phyloP scores from a whole-genome alignment of 441 rosid species.

The Gossypium aridum region DNA sequence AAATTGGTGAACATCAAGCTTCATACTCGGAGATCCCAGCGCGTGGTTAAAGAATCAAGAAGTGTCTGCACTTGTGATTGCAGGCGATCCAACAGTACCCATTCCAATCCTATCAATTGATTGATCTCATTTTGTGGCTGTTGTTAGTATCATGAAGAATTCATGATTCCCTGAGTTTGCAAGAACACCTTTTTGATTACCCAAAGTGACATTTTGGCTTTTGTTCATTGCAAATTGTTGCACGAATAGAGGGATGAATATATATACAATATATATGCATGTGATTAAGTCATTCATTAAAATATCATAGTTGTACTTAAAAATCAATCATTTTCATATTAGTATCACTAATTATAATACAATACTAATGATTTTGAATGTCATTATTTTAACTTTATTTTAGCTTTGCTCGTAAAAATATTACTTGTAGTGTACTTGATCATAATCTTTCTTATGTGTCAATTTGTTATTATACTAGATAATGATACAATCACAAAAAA shows the following conservation, averaged over 20 bases:
- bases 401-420: no score
- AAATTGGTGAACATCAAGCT: constrained; percentile 80
- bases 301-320: background rate
- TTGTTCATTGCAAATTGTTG: background rate
- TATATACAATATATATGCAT: background rate
- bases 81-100: constrained; percentile 43
- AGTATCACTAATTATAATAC: no score
- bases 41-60: constrained; percentile 67
- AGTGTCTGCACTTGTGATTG: constrained; percentile 75
- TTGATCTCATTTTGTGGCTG: background rate
- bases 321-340: no score
- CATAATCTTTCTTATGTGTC: no score
- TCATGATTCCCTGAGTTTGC: background rate
- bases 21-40: constrained; percentile 63
- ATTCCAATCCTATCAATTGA: constrained; percentile 1
- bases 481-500: no score
- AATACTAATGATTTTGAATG: no score
- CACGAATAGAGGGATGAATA: background rate
- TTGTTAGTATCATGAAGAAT: background rate
- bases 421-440: no score
- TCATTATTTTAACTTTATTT: no score
- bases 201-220: background rate
- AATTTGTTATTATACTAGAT: no score
- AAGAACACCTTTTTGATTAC: background rate
- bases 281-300: background rate